Conservation (phyloP, 345 rosid species). For the Orychophragmus violaceus region DNA sequence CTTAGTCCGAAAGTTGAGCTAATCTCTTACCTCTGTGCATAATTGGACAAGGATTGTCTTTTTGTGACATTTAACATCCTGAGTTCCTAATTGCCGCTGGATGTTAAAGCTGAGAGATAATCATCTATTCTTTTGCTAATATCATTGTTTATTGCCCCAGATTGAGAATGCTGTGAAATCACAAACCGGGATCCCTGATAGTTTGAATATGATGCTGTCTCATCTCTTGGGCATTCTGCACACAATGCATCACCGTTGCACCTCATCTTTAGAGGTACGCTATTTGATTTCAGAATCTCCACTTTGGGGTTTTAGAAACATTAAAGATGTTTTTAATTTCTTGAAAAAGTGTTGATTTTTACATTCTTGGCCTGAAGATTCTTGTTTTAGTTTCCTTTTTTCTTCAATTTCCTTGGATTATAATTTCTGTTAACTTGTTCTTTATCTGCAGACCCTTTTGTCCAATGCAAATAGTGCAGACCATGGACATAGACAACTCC, state of each 20-base stretch:
- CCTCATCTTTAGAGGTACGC: conserved; percentile 72
- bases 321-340: too few relatives aligned
- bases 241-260: conserved; percentile 83
- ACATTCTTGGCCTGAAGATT: background rate
- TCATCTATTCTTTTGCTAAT: conserved; percentile 3
- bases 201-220: conserved; percentile 46
- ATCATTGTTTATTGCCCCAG: conserved; percentile 33
- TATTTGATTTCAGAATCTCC: background rate
- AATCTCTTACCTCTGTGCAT: background rate
- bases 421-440: background rate
- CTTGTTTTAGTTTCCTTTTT: background rate
- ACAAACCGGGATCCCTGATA: conserved; percentile 52
- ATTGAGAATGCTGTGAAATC: conserved; percentile 72
- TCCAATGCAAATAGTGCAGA: conserved; percentile 43
- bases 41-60: background rate
- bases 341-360: background rate
- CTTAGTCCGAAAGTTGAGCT: conserved; percentile 5
- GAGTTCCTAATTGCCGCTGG: background rate
- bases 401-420: background rate
- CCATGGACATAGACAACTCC: conserved; percentile 37
- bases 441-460: conserved; percentile 45
- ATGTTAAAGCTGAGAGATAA: background rate
- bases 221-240: conserved; percentile 72
- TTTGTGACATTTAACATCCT: background rate
- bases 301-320: background rate